Base-by-base conservation (phyloP, 495 filamentous ascomycete genomes). In the Terfezia boudieri region DNA sequence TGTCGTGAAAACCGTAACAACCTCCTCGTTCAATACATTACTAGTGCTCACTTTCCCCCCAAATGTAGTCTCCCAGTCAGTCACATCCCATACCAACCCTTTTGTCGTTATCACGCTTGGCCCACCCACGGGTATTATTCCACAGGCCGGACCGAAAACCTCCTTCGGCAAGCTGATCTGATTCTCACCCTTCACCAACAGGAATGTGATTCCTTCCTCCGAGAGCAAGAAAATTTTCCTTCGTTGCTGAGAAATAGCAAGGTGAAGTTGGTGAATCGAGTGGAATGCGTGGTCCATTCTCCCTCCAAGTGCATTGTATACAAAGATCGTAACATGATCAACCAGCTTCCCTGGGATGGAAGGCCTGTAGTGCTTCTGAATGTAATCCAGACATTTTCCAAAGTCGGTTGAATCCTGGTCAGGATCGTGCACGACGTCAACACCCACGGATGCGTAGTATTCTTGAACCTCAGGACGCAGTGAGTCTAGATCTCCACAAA, bases 401-500 rank as follows among this genome's bases (percentile, higher is more conserved):
- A 87, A 81, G 60, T 88, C 90, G 8, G 92, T 94, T 9, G 82
- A 81, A 63, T 90, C 76, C 62, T 95, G 85, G 64, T 92, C 84
- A 23, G 69, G 59, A 55, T 87, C 77, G 59, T 76, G 64, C 54
- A 83, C 69, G 37, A 95, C 69, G 17, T 70, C 55, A 0, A 77
- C 74, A 6, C 68, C 68, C 9, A 67, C 69, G 0, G 64, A 56
- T 43, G 70, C 64, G 69, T 86, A 95, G 65, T 81, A 81, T 2
- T 65, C 37, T 38, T 70, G 70, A 0, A 81, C 70, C 17, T 72
- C 64, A 10, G 75, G 70, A 3, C 64, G 67, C 16, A 95, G 69
- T 14, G 86, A 94, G 71, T 98, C 90, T 1, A 96, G 72, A 61
- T 98, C 90, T 53, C 90, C 90, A 59, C 86, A 76, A 54, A 98